phyloP scores from a whole-genome alignment of 495 filamentous ascomycete species.

The Xylaria acuta region DNA sequence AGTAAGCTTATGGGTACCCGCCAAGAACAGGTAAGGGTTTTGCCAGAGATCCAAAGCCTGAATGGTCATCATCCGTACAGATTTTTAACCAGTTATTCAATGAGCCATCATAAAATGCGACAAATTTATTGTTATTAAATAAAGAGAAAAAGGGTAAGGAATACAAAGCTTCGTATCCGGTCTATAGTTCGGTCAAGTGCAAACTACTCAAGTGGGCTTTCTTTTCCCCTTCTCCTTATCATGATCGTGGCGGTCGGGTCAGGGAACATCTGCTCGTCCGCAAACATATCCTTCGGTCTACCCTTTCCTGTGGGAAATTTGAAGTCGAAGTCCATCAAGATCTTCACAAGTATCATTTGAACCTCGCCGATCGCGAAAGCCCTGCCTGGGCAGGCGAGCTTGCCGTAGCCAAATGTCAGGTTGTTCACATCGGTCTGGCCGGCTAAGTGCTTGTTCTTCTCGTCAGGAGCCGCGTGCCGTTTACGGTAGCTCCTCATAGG shows the following conservation, averaged over 20 bases:
- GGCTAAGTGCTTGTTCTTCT: neutral
- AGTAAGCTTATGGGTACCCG: neutral
- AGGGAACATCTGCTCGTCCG: neutral
- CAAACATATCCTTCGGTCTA: neutral
- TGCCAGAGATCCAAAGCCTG: too few species aligned
- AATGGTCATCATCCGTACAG: neutral
- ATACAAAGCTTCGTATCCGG: neutral
- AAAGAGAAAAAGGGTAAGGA: neutral
- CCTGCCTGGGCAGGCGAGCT: slow-evolving; percentile 1
- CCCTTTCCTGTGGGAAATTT: neutral
- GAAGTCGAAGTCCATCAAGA: slow-evolving; percentile 1
- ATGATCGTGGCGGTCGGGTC: neutral
- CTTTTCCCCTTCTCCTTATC: neutral
- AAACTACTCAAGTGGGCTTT: neutral
- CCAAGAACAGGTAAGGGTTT: neutral
- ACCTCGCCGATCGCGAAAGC: neutral
- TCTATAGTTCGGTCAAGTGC: neutral
- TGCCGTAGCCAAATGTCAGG: slow-evolving; percentile 8
- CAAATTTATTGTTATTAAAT: neutral
- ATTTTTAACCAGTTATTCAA: too few species aligned
- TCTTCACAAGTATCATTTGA: neutral
- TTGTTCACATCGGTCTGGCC: neutral
- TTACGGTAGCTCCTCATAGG: slow-evolving; percentile 1
- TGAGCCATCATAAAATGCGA: neutral
- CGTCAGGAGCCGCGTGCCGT: neutral